Evolutionary conservation across 495 filamentous ascomycete genomes (phyloP).

Genomic region (Usnea hakonensis): DNA sequence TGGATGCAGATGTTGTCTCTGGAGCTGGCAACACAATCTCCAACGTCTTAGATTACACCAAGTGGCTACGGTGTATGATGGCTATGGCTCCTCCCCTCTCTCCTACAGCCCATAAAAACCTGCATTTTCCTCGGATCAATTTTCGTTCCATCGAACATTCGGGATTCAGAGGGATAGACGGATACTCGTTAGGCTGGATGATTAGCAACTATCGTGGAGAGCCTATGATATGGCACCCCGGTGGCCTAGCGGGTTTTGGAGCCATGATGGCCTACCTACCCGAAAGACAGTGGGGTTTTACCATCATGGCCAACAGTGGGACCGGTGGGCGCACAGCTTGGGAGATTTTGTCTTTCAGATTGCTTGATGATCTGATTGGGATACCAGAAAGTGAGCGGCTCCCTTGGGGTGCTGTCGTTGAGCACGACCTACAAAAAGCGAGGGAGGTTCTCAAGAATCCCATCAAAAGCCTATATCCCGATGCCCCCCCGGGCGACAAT

Average conservation of each 20-base stretch:
- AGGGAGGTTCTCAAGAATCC: background rate
- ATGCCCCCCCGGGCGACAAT: conserved; percentile 16
- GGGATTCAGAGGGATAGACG: conserved; percentile 23
- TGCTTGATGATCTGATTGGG: conserved; percentile 37
- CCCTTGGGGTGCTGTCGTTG: conserved; percentile 11
- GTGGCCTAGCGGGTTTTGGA: conserved; percentile 40
- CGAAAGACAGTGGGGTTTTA: conserved; percentile 37
- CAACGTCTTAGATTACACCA: conserved; percentile 45
- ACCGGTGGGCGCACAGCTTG: conserved; percentile 21
- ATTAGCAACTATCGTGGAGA: conserved; percentile 38
- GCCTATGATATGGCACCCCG: conserved; percentile 36
- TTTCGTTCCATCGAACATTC: background rate
- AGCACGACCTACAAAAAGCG: background rate
- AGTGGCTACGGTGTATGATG: conserved; percentile 40
- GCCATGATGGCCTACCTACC: conserved; percentile 42
- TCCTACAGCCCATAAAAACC: conserved; percentile 29
- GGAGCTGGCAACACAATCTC: conserved; percentile 46
- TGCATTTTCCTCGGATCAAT: conserved; percentile 34
- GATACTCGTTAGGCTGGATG: conserved; percentile 42
- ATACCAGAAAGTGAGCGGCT: conserved; percentile 24
- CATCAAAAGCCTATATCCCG: background rate
- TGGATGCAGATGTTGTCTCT: conserved; percentile 31
- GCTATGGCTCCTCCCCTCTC: conserved; percentile 28
- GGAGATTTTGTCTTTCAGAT: conserved; percentile 29
- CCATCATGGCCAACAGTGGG: conserved; percentile 40